Conservation (phyloP, 805 yeast genomes). For the Candida railenensis region DNA sequence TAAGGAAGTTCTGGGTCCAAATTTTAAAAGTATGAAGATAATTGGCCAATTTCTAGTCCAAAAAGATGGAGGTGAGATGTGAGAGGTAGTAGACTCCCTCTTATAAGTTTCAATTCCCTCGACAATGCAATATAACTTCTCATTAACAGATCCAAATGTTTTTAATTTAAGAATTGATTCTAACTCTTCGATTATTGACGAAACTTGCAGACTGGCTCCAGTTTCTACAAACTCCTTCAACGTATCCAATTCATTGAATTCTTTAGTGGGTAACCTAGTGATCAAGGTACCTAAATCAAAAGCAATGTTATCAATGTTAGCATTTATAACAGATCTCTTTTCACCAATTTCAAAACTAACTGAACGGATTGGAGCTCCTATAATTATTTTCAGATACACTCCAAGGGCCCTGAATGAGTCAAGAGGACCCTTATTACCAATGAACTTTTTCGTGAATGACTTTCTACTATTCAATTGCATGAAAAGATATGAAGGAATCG, state of each 20-base stretch:
- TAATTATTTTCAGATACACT: conserved; percentile 7
- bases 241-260: conserved; percentile 11
- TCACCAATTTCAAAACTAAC: conserved; percentile 26
- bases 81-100: background rate
- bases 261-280: conserved; percentile 14
- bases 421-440: background rate
- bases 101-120: background rate
- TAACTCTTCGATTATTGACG: background rate
- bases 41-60: conserved; percentile 68
- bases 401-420: background rate
- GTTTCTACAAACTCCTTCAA: conserved; percentile 3
- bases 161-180: conserved; percentile 5
- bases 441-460: background rate
- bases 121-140: conserved; percentile 3
- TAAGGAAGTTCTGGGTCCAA: conserved; percentile 53
- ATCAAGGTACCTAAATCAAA: conserved; percentile 23
- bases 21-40: conserved; percentile 35
- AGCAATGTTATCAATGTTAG: conserved; percentile 22
- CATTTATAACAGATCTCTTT: conserved; percentile 18
- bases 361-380: conserved; percentile 18
- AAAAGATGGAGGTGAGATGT: conserved; percentile 33
- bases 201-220: background rate
- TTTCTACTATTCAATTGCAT: background rate
- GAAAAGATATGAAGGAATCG: conserved; percentile 4
- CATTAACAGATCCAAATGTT: conserved; percentile 1